Percentiles rank a stretch among this genome's conserved stretches.
phyloP scores from a whole-genome alignment of 2,329 filamentous ascomycete genomes.

The Aspergillus sergii region DNA sequence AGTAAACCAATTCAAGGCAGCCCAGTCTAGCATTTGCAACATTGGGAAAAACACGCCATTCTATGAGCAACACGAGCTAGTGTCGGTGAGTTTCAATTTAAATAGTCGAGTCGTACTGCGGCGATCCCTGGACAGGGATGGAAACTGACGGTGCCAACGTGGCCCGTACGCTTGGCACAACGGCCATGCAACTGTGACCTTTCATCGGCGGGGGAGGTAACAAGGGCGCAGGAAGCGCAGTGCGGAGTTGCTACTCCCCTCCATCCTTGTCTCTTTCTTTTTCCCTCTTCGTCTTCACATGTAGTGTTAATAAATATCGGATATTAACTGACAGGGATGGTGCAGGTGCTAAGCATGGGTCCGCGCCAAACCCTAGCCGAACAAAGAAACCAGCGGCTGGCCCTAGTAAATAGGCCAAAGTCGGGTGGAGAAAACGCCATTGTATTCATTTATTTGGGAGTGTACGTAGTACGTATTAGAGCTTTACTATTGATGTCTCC shows the following conservation, averaged over 20 bases:
- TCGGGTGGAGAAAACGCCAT: background rate
- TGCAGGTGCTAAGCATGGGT: background rate
- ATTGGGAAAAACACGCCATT: background rate
- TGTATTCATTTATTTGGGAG: background rate
- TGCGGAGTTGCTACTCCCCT: too few relatives aligned
- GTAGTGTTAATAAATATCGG: background rate
- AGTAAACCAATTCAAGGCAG: background rate
- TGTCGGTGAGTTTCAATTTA: background rate
- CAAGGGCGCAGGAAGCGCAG: too few relatives aligned
- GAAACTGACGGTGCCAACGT: too few relatives aligned
- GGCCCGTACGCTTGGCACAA: too few relatives aligned
- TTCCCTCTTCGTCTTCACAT: background rate
- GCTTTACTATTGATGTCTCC: background rate
- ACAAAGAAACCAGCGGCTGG: background rate
- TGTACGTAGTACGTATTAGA: background rate
- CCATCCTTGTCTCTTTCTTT: background rate
- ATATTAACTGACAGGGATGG: background rate
- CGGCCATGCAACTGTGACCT: background rate
- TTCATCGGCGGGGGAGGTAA: background rate
- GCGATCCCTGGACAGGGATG: background rate
- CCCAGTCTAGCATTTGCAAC: background rate
- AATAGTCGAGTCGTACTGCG: background rate
- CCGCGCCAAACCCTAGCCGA: background rate
- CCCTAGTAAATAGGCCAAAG: background rate
- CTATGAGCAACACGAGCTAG: fast-evolving